Base-by-base conservation (phyloP, 2,329 filamentous ascomycete species). In the Hypoxylon sp. region DNA sequence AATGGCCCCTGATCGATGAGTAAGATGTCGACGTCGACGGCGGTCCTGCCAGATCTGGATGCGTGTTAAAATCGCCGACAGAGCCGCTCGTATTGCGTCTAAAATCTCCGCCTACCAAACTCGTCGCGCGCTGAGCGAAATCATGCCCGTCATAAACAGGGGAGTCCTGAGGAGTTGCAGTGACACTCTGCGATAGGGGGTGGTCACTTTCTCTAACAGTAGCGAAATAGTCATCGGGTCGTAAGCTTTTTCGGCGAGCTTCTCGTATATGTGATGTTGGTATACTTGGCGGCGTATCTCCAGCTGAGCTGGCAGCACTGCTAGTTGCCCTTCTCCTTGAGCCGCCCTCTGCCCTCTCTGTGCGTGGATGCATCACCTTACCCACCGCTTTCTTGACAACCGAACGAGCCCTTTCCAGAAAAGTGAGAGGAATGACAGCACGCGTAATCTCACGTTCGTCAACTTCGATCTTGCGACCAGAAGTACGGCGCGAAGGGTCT, bases 391-490 rank as follows among this genome's bases (percentile, higher is more conserved):
- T 91, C 79, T 90, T 90, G 53, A 97, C 87, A 41, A 89, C 92
- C 11, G 92, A 97, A 50, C 90, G 89, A 53, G 96, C 92, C 34
- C 93, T 90, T 76, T 97, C 93, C 19, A 98, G 85, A 68, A 98
- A 89, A 6, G 91, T 94, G 55, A 98, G 89, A 36, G 94, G 94
- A 14, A 97, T 91, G 60, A 99, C 96, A 62, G 96, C 96, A 60
- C 90, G 89, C 49, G 93, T 94, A 75, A 99, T 89, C 80, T 99
- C 96, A 75, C 90, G 90, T 72, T 93, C 93, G 65, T 97, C 94
- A 51, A 98, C 93, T 78, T 98, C 91, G 74, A 99, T 98, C 79
- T 90, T 93, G 77, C 91, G 90, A 71, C 93, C 94, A 62, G 92
- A 89, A 32, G 90, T 91, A 65, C 91, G 91, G 36, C 90, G 87